Conservation (phyloP, 1,139 yeast genomes). For the Candida neerlandica region DNA sequence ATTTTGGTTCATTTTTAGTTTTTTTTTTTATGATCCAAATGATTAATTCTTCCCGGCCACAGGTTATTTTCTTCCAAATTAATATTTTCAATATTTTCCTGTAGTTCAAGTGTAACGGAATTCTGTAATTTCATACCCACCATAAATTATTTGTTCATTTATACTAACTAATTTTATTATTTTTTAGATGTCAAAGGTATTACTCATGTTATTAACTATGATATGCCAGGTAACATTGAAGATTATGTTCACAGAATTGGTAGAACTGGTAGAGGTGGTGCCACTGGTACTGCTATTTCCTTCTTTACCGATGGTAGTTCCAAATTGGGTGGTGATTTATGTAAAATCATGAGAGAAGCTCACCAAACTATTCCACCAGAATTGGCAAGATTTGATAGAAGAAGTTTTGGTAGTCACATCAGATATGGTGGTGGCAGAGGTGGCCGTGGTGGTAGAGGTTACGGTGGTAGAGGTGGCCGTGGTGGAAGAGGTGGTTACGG, state of each 20-base stretch:
- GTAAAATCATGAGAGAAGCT: constrained; percentile 93
- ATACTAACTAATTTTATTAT: constrained; percentile 29
- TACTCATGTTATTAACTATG: constrained; percentile 88
- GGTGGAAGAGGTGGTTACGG: constrained; percentile 32
- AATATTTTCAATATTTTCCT: constrained; percentile 7
- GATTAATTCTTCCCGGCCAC: neutral
- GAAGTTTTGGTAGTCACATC: constrained; percentile 55
- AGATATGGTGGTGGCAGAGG: constrained; percentile 59
- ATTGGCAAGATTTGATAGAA: constrained; percentile 58
- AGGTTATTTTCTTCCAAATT: neutral
- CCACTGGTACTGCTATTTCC: constrained; percentile 92
- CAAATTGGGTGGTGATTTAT: constrained; percentile 87
- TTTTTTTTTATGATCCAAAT: no score
- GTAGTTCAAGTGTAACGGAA: constrained; percentile 7
- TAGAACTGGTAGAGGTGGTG: constrained; percentile 99
- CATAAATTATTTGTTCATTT: neutral
- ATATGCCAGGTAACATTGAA: constrained; percentile 97
- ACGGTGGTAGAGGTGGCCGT: constrained; percentile 29
- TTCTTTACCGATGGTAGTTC: constrained; percentile 88
- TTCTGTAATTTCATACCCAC: no score
- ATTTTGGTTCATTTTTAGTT: no score
- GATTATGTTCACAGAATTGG: constrained; percentile 96
- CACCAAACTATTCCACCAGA: constrained; percentile 82
- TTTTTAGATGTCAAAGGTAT: constrained; percentile 92
- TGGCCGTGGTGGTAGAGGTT: constrained; percentile 58